Percentiles rank a stretch among this genome's conserved stretches.
Evolutionary conservation across 495 filamentous ascomycete species (phyloP).

Genomic region (Annulohypoxylon stygium): DNA sequence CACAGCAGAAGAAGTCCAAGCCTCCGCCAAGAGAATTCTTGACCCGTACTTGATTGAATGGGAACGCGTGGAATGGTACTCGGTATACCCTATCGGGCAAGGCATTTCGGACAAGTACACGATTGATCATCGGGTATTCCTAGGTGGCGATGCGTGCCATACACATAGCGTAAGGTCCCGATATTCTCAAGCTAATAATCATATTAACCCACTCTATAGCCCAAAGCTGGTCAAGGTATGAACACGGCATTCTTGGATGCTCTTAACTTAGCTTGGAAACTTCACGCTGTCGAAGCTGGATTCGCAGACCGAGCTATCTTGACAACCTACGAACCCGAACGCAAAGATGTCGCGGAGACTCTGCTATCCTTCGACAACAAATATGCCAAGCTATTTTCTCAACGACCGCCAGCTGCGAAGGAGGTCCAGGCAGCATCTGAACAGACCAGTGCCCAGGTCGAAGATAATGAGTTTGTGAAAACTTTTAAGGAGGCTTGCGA

Average conservation of each 20-base stretch:
- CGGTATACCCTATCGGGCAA: conserved; percentile 79
- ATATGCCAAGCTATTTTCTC: conserved; percentile 76
- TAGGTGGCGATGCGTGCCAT: conserved; percentile 85
- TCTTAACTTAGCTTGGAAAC: conserved; percentile 87
- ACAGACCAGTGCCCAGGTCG: conserved; percentile 40
- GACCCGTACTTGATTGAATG: conserved; percentile 76
- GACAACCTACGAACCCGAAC: conserved; percentile 79
- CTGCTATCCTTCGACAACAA: conserved; percentile 80
- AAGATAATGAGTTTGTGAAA: conserved; percentile 77
- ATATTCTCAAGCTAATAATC: background rate
- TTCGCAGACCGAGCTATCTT: conserved; percentile 69
- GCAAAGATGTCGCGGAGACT: conserved; percentile 76
- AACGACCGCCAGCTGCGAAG: conserved; percentile 66
- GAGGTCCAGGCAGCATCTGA: conserved; percentile 62
- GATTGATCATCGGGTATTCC: conserved; percentile 76
- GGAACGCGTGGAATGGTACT: conserved; percentile 77
- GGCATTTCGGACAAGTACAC: conserved; percentile 77
- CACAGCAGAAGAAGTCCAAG: conserved; percentile 75
- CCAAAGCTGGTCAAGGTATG: conserved; percentile 89
- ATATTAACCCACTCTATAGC: conserved; percentile 51
- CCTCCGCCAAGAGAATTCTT: conserved; percentile 73
- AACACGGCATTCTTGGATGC: conserved; percentile 87
- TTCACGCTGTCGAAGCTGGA: conserved; percentile 76
- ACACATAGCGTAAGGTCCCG: conserved; percentile 74
- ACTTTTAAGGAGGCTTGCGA: conserved; percentile 79